Conservation (phyloP, 2,329 filamentous ascomycete genomes). For the Fusarium gaditjirri region DNA sequence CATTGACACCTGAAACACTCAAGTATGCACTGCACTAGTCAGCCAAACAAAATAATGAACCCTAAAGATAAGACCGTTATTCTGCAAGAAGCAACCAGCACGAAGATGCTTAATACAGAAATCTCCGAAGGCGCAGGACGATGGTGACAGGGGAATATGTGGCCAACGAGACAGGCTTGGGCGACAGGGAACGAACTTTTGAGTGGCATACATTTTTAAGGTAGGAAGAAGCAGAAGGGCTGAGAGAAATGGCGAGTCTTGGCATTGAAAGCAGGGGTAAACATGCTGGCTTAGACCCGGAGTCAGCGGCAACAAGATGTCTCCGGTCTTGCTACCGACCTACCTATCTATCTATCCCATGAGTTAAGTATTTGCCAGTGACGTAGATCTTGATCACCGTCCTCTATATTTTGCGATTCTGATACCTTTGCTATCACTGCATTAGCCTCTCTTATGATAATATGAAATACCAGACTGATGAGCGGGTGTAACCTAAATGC, state of each 20-base stretch:
- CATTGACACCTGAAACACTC: not conserved
- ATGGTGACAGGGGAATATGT: not conserved
- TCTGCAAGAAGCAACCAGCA: not conserved
- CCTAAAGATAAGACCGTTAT: constrained; percentile 45
- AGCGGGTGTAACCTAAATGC: not conserved
- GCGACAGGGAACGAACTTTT: constrained; percentile 5
- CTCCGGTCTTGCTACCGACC: not conserved
- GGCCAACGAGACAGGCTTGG: not conserved
- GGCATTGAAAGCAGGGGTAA: constrained; percentile 8
- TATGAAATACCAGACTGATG: not conserved
- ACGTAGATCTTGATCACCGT: not conserved
- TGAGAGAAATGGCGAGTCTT: constrained; percentile 10
- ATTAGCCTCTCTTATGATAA: not conserved
- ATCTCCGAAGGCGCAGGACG: not conserved
- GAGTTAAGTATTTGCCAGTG: not conserved
- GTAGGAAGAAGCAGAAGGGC: not conserved
- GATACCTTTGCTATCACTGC: not conserved
- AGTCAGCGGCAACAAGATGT: not conserved
- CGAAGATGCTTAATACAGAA: constrained; percentile 1
- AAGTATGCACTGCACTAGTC: not conserved
- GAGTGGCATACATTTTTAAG: constrained; percentile 1
- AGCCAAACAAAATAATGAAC: constrained; percentile 67
- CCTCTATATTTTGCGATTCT: not conserved
- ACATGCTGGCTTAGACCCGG: not conserved
- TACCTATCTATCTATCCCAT: no score